Evolutionary conservation across 2,329 filamentous ascomycete genomes (phyloP).

Genomic region (Phialophora chinensis): DNA sequence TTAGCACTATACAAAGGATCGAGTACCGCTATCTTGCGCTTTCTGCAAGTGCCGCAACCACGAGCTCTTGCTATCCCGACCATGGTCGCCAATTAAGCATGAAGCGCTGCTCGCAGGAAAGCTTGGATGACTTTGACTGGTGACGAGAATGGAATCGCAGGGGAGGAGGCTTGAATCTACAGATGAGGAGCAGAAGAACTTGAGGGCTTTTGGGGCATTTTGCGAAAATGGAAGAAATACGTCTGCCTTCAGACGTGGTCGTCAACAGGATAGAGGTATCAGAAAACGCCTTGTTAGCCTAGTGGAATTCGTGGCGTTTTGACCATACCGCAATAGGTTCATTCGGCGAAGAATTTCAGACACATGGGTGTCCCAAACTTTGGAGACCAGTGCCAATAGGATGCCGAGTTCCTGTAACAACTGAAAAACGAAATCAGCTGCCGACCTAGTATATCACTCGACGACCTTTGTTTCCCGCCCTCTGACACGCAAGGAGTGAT

Average conservation of each 20-base stretch:
- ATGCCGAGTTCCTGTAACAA: neutral
- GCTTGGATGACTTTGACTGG: neutral
- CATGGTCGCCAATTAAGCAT: slow-evolving; percentile 31
- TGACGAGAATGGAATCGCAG: neutral
- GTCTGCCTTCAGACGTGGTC: neutral
- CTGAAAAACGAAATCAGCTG: neutral
- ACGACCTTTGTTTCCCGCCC: neutral
- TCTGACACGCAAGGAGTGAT: neutral
- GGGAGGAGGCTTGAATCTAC: neutral
- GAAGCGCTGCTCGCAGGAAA: neutral
- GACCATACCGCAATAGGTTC: slow-evolving; percentile 22
- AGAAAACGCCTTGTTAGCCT: slow-evolving; percentile 19
- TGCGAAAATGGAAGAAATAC: slow-evolving; percentile 19
- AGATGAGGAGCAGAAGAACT: slow-evolving; percentile 1
- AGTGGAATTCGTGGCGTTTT: slow-evolving; percentile 11
- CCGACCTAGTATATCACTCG: neutral
- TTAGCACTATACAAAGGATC: neutral
- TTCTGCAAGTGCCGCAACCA: slow-evolving; percentile 42
- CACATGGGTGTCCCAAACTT: neutral
- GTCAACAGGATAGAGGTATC: neutral
- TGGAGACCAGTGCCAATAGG: neutral
- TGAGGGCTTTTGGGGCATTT: slow-evolving; percentile 23
- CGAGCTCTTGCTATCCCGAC: slow-evolving; percentile 41
- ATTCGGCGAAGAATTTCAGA: slow-evolving; percentile 24
- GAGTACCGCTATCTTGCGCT: slow-evolving; percentile 41